These are phyloP conservation scores for Phanerochaete carnosa DNA, from an alignment of 768 basidiomycete species.

Conservation along the genomic window DNA sequence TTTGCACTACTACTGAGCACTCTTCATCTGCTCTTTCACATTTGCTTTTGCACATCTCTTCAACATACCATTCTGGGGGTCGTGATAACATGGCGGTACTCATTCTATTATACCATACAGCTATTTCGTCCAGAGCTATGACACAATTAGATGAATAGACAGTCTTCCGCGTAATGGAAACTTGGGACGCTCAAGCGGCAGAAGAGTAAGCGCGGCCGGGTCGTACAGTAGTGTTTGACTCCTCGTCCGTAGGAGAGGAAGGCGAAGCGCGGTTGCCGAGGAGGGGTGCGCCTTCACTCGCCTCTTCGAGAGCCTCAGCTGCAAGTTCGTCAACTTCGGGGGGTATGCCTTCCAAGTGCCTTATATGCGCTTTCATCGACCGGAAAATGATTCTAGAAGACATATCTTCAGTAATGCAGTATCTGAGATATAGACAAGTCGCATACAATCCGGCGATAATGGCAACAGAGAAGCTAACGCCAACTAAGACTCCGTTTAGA, in stretches of 20 bases:
- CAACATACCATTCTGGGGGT: neutral
- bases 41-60: neutral
- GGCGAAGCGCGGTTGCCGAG: slow-evolving; percentile 30
- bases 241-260: slow-evolving; percentile 16
- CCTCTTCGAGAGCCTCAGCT: slow-evolving; percentile 57
- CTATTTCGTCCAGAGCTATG: neutral
- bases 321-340: slow-evolving; percentile 51
- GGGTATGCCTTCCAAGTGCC: slow-evolving; percentile 45
- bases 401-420: neutral
- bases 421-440: slow-evolving; percentile 7
- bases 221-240: slow-evolving; percentile 1
- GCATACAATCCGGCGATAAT: slow-evolving; percentile 66
- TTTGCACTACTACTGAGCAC: slow-evolving; percentile 78
- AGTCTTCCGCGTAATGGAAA: neutral
- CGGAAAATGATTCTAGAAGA: slow-evolving; percentile 60
- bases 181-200: neutral
- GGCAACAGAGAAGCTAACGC: slow-evolving; percentile 56
- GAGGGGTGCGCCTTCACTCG: slow-evolving; percentile 59
- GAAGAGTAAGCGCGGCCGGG: neutral
- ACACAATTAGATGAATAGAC: slow-evolving; percentile 2
- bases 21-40: neutral
- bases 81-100: neutral
- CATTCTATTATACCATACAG: slow-evolving; percentile 1
- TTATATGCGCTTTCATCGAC: slow-evolving; percentile 59
- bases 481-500: slow-evolving; percentile 58